Conservation (phyloP, 1,284 basidiomycete genomes). For the Boletus smithii region DNA sequence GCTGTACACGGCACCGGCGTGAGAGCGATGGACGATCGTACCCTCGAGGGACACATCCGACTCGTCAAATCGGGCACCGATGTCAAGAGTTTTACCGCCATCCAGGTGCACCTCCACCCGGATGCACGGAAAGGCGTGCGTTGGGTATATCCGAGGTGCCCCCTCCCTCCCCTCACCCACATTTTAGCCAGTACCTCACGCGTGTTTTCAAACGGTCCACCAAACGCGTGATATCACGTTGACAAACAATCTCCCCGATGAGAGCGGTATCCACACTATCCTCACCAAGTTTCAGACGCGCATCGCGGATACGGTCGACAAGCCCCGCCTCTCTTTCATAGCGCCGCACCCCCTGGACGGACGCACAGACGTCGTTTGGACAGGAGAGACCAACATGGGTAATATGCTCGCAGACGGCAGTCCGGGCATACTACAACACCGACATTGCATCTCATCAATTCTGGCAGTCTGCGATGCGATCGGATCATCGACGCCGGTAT, state of each 20-base stretch:
- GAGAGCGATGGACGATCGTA: not conserved
- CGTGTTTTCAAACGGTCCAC: not conserved
- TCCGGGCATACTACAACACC: slow-evolving; percentile 21
- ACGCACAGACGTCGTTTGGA: slow-evolving; percentile 5
- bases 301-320: not conserved
- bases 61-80: slow-evolving; percentile 8
- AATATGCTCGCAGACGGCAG: slow-evolving; percentile 16
- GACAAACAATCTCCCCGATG: slow-evolving; percentile 3
- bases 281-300: not conserved
- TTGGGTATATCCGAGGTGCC: slow-evolving; percentile 4
- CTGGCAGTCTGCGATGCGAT: slow-evolving; percentile 7
- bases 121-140: not conserved
- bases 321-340: slow-evolving; percentile 5
- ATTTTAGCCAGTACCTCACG: no score
- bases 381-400: slow-evolving; percentile 3
- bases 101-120: slow-evolving; percentile 9
- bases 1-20: slow-evolving; percentile 11
- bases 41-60: slow-evolving; percentile 9
- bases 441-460: slow-evolving; percentile 14
- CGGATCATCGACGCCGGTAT: slow-evolving; percentile 9
- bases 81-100: slow-evolving; percentile 6
- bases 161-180: no score
- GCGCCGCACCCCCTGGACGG: slow-evolving; percentile 8
- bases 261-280: slow-evolving; percentile 5
- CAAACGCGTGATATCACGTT: slow-evolving; percentile 10